These are phyloP conservation scores for Vachellia pachyceras DNA, from an alignment of 306 rosid genomes.

Conservation along the genomic window DNA sequence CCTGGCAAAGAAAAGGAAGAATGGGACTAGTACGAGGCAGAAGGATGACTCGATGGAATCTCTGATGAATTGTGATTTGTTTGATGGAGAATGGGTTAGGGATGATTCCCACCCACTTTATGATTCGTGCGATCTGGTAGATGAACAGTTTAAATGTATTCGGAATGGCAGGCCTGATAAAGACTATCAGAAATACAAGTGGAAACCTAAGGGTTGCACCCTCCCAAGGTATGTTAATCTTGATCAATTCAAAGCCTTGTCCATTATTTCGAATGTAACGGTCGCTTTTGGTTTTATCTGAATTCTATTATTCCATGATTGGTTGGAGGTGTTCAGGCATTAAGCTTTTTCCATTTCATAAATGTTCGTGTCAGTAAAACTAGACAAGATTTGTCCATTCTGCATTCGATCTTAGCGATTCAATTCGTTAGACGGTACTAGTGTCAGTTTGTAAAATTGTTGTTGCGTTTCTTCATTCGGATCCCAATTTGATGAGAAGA, in stretches of 20 bases:
- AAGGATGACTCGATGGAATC: conserved; percentile 55
- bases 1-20: conserved; percentile 48
- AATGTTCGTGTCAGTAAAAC: conserved; percentile 1
- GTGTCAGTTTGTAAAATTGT: not conserved
- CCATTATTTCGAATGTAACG: not conserved
- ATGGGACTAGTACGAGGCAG: conserved; percentile 37
- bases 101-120: conserved; percentile 82
- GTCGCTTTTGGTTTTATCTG: not conserved
- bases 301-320: conserved; percentile 8
- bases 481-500: conserved; percentile 16
- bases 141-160: conserved; percentile 86
- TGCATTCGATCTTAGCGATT: not conserved
- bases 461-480: conserved; percentile 14
- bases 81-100: conserved; percentile 82
- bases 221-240: conserved; percentile 71
- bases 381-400: not conserved
- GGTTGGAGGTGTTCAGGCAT: not conserved
- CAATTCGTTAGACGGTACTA: not conserved
- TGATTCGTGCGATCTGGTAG: conserved; percentile 72
- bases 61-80: conserved; percentile 78
- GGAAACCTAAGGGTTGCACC: conserved; percentile 85
- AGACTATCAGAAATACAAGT: conserved; percentile 68
- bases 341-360: not conserved
- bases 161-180: conserved; percentile 84
- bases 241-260: not conserved